phyloP scores from a whole-genome alignment of 768 basidiomycete species.

The Boletales sp. region DNA sequence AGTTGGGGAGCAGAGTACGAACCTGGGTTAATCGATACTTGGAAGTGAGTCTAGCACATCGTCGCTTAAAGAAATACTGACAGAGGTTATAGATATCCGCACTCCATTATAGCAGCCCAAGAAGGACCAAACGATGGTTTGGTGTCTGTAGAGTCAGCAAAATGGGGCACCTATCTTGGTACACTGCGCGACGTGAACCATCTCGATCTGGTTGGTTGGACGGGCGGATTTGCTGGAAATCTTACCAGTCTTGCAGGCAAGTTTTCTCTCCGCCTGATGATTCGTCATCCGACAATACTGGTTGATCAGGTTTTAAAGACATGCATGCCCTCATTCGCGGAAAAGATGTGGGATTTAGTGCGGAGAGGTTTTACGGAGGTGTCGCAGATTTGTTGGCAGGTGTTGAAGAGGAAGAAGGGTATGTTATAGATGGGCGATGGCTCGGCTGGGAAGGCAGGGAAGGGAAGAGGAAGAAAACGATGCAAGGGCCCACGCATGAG shows the following conservation, averaged over 20 bases:
- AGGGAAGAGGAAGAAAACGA: constrained; percentile 10
- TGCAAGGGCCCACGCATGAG: background rate
- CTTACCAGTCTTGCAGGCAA: constrained; percentile 21
- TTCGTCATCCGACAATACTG: background rate
- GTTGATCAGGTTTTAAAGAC: constrained; percentile 51
- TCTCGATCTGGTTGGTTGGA: constrained; percentile 91
- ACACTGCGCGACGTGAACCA: constrained; percentile 90
- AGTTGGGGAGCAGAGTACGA: constrained; percentile 93
- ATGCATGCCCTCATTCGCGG: constrained; percentile 89
- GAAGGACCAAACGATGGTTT: constrained; percentile 96
- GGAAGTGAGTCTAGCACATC: constrained; percentile 45
- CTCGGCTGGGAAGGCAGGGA: constrained; percentile 16
- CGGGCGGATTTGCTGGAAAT: constrained; percentile 35
- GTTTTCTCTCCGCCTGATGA: background rate
- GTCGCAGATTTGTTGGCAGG: constrained; percentile 75
- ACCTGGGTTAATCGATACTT: constrained; percentile 88
- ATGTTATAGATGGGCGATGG: constrained; percentile 22
- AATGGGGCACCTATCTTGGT: constrained; percentile 96
- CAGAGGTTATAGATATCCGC: constrained; percentile 48
- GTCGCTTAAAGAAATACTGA: background rate
- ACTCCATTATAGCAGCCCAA: constrained; percentile 75
- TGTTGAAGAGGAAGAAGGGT: constrained; percentile 61
- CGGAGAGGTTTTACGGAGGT: constrained; percentile 87
- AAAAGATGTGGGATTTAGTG: constrained; percentile 86
- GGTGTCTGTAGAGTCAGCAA: constrained; percentile 81